Base-by-base conservation (phyloP, 78 protist genomes). In the Chrysochromulina parva region DNA sequence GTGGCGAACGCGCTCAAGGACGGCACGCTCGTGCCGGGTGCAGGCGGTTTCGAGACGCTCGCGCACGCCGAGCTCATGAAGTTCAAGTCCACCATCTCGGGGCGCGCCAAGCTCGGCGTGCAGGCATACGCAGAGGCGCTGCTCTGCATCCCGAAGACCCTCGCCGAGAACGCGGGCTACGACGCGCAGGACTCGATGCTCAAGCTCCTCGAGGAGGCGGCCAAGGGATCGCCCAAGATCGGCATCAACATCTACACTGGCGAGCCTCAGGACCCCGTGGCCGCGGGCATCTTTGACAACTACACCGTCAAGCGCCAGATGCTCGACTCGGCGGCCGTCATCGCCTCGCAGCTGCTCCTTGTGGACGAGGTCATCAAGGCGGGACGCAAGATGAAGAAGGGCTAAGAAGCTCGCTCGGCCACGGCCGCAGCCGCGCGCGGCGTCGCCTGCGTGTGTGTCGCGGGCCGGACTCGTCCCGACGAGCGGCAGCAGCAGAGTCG, bases 351-450 rank as follows among this genome's bases (percentile, higher is more conserved):
- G 94, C 90, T 99, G 4, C 92, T 99, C 38, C 95, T 98, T 47
- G 99, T 98, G 38, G 99, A 99, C 62, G 99, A 98, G 96, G 95
- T 99, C 88, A 96, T 99, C 84, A 96, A 95, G 22, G 99, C 99
- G 22, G 99, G 99, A 48, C 28, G 52, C 65, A 55, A 60, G 62
- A 86, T 86, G 67, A 78, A 78, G 47, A 78, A 78, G 38, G 10
- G 78, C 38, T 67, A 13, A 58, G 62, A 7, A 58, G 38, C 38
- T 38, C 38, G 38, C 38, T 38, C 38, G 38, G 38, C 38, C 38
- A 38, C 38, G 38, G 38, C 38, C 38, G 38, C 38, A 38, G 38
- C 38, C 38, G 38, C 38, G 38, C 38, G 38, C 38, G 38, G 38
- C 38, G 38, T 38, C 38, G 38, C 38, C 38, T 38, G 38, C 38